Percentiles rank a stretch among this genome's conserved stretches.
Evolutionary conservation across 2,329 filamentous ascomycete genomes (phyloP).

Genomic region (Xylariaceae sp.): DNA sequence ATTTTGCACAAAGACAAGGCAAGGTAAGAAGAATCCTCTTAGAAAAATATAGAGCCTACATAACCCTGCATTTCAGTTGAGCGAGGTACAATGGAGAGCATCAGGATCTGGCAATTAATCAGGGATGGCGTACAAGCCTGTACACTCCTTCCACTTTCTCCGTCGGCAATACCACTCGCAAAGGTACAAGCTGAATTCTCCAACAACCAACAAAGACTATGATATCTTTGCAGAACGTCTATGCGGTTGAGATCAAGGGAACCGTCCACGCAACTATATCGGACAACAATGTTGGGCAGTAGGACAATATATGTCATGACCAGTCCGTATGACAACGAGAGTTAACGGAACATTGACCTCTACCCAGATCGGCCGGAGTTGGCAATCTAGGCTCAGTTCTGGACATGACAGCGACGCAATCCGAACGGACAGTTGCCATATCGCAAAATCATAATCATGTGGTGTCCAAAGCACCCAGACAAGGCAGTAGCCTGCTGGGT

Average conservation of each 20-base stretch:
- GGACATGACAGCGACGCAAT: slow-evolving; percentile 20
- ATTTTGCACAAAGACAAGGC: slow-evolving; percentile 2
- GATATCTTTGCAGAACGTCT: slow-evolving; percentile 30
- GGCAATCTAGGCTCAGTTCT: slow-evolving; percentile 17
- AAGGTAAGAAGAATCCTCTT: slow-evolving; percentile 24
- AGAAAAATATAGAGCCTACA: slow-evolving; percentile 28
- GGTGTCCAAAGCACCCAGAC: slow-evolving; percentile 54
- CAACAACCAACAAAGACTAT: slow-evolving; percentile 30
- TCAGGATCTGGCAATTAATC: slow-evolving; percentile 21
- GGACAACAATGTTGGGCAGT: slow-evolving; percentile 18
- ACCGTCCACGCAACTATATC: slow-evolving; percentile 30
- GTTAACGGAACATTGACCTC: slow-evolving; percentile 20
- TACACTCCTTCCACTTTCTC: slow-evolving; percentile 16
- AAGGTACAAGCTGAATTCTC: slow-evolving; percentile 29
- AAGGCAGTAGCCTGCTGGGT: slow-evolving; percentile 44
- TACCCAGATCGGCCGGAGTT: slow-evolving; percentile 21
- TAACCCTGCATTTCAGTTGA: slow-evolving; percentile 26
- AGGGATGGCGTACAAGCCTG: slow-evolving; percentile 11
- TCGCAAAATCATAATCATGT: slow-evolving; percentile 58
- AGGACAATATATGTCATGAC: slow-evolving; percentile 22
- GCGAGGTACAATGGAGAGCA: slow-evolving; percentile 24
- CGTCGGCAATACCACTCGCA: slow-evolving; percentile 19
- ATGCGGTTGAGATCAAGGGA: slow-evolving; percentile 28
- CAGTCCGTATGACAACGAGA: slow-evolving; percentile 20
- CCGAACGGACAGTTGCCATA: slow-evolving; percentile 34